Conservation (phyloP, 169 alveolate genomes). For the Cryptosporidium ubiquitum region DNA sequence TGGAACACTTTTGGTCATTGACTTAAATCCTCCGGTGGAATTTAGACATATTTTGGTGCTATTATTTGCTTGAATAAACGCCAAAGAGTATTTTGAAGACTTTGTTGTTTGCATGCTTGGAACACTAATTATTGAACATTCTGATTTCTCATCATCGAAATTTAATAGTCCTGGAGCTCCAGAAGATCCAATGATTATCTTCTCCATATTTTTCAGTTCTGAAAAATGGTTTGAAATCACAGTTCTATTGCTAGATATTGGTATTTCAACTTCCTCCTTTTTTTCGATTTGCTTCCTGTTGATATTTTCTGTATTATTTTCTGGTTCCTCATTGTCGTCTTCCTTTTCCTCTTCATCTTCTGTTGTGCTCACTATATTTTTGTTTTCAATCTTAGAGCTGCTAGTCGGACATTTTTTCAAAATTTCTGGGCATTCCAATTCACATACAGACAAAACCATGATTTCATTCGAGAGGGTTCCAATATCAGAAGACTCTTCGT, state of each 20-base stretch:
- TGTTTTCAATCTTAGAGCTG: not conserved
- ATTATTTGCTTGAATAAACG: slow-evolving; percentile 57
- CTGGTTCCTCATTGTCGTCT: not conserved
- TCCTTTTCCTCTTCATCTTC: not conserved
- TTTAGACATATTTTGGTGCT: slow-evolving; percentile 40
- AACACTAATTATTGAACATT: slow-evolving; percentile 35
- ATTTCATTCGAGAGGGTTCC: slow-evolving; percentile 46
- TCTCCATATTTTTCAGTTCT: not conserved
- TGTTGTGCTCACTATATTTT: not conserved
- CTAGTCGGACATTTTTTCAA: slow-evolving; percentile 29
- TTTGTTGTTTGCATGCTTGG: slow-evolving; percentile 47
- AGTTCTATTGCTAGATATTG: not conserved
- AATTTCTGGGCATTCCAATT: slow-evolving; percentile 44
- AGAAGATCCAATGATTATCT: not conserved
- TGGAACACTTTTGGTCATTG: slow-evolving; percentile 3
- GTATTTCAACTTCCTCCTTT: not conserved
- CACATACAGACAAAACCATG: slow-evolving; percentile 63
- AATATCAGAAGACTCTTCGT: slow-evolving; percentile 61
- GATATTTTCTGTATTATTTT: not conserved
- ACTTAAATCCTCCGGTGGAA: slow-evolving; percentile 53
- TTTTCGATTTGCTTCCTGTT: not conserved
- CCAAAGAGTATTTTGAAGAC: slow-evolving; percentile 39
- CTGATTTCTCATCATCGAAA: slow-evolving; percentile 22
- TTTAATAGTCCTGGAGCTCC: slow-evolving; percentile 12
- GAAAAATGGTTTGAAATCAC: not conserved